A percentile compares a stretch with the other conserved stretches of the same genome.
Evolutionary conservation across 2,329 filamentous ascomycete genomes (phyloP).

Genomic region (Phialocephala subalpina): DNA sequence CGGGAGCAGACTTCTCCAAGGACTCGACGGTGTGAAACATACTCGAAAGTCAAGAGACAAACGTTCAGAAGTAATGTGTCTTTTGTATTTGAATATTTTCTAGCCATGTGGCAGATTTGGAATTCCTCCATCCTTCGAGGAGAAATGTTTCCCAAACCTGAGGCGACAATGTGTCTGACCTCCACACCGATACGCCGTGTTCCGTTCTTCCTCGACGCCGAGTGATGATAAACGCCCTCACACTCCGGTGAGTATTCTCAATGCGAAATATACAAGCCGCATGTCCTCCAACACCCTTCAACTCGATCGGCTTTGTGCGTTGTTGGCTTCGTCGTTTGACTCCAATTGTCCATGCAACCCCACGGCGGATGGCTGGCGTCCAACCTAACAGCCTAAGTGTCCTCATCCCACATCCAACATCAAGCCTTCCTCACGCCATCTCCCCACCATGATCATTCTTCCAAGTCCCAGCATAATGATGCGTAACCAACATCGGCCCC

Average conservation of each 20-base stretch:
- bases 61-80: too few species aligned
- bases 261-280: neutral
- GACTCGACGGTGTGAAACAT: too few species aligned
- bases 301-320: neutral
- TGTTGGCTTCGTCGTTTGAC: neutral
- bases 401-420: neutral
- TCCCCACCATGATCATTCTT: constrained; percentile 34
- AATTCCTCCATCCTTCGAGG: too few species aligned
- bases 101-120: too few species aligned
- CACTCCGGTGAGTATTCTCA: neutral
- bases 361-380: too few species aligned
- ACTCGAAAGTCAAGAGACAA: too few species aligned
- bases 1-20: too few species aligned
- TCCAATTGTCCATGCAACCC: neutral
- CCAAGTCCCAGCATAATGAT: constrained; percentile 35
- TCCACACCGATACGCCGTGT: neutral
- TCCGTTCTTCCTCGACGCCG: neutral
- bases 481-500: constrained; percentile 27
- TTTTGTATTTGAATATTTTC: too few species aligned
- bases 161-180: neutral
- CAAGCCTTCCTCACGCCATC: neutral
- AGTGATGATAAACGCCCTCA: neutral
- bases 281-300: neutral
- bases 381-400: too few species aligned
- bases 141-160: neutral